phyloP scores from a whole-genome alignment of 768 basidiomycete species.

The Hygrophoropsis aurantiaca region DNA sequence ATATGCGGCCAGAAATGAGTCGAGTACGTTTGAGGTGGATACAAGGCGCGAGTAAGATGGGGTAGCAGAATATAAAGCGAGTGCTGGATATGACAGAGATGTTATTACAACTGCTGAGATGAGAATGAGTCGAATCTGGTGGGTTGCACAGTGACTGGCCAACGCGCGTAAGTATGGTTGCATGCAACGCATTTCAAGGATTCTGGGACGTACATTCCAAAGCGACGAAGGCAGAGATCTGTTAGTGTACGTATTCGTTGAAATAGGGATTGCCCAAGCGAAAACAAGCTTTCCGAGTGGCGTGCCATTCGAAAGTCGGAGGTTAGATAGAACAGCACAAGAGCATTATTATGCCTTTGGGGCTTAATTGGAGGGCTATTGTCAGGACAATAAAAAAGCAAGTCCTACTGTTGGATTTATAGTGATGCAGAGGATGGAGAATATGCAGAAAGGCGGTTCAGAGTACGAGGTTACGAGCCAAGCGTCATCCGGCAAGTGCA shows the following conservation, averaged over 20 bases:
- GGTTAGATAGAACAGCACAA: too few relatives aligned
- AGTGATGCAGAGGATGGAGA: too few relatives aligned
- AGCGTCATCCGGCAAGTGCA: too few relatives aligned
- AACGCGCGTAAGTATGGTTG: slow-evolving; percentile 1
- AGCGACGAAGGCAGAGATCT: slow-evolving; percentile 61
- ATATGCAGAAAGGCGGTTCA: too few relatives aligned
- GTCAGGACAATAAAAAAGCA: too few relatives aligned
- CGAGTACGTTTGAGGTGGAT: slow-evolving; percentile 56
- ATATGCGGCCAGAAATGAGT: slow-evolving; percentile 56
- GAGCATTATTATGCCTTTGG: too few relatives aligned
- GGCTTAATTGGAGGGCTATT: too few relatives aligned
- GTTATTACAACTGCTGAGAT: slow-evolving; percentile 87
- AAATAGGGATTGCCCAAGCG: slow-evolving; percentile 16
- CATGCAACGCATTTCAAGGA: slow-evolving; percentile 6
- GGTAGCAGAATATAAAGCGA: slow-evolving; percentile 78
- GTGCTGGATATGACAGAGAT: slow-evolving; percentile 87
- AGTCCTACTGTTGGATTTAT: too few relatives aligned
- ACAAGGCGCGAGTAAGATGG: slow-evolving; percentile 58
- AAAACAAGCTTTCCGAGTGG: slow-evolving; percentile 16
- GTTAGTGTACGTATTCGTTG: slow-evolving; percentile 40
- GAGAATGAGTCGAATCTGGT: slow-evolving; percentile 87
- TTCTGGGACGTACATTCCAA: slow-evolving; percentile 64
- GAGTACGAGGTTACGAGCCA: too few relatives aligned
- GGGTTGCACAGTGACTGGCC: slow-evolving; percentile 87
- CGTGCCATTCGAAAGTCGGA: slow-evolving; percentile 18